These are phyloP conservation scores for Naganishia liquefaciens DNA, from an alignment of 1,284 basidiomycete species.

Conservation along the genomic window DNA sequence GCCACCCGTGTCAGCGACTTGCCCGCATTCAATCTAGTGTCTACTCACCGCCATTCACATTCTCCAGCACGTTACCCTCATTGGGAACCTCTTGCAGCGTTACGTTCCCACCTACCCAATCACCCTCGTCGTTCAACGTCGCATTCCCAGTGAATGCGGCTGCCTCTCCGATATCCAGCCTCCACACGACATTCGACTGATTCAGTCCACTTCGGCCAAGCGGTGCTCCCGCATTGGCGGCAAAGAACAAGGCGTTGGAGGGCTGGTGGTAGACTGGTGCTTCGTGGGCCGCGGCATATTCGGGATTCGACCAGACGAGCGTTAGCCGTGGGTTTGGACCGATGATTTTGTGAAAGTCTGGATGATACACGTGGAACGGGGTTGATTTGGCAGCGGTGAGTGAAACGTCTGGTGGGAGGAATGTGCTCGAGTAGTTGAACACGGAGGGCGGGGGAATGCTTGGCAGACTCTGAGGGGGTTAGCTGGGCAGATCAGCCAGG, in stretches of 20 bases:
- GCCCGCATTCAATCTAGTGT: constrained; percentile 34
- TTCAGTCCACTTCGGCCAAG: constrained; percentile 52
- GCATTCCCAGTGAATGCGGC: neutral
- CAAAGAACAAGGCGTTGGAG: constrained; percentile 63
- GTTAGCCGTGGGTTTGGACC: constrained; percentile 63
- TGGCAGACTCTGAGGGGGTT: constrained; percentile 1
- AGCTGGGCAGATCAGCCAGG: neutral
- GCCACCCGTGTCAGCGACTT: neutral
- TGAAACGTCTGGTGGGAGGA: constrained; percentile 44
- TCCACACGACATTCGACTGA: constrained; percentile 53
- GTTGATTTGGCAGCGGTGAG: constrained; percentile 37
- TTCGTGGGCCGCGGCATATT: constrained; percentile 70
- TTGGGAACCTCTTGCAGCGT: constrained; percentile 20
- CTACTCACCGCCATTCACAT: constrained; percentile 54
- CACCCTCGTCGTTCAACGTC: constrained; percentile 28
- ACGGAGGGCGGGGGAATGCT: constrained; percentile 11
- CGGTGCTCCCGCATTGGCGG: constrained; percentile 58
- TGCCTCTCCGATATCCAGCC: constrained; percentile 11
- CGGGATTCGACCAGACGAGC: constrained; percentile 60
- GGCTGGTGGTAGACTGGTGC: constrained; percentile 59
- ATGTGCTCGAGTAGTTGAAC: constrained; percentile 34
- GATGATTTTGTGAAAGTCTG: constrained; percentile 63
- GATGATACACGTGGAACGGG: constrained; percentile 68
- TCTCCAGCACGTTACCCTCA: constrained; percentile 13
- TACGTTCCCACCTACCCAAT: constrained; percentile 42